These are phyloP conservation scores for Psilocybe sp. DNA, from an alignment of 768 basidiomycete genomes.

Conservation along the genomic window DNA sequence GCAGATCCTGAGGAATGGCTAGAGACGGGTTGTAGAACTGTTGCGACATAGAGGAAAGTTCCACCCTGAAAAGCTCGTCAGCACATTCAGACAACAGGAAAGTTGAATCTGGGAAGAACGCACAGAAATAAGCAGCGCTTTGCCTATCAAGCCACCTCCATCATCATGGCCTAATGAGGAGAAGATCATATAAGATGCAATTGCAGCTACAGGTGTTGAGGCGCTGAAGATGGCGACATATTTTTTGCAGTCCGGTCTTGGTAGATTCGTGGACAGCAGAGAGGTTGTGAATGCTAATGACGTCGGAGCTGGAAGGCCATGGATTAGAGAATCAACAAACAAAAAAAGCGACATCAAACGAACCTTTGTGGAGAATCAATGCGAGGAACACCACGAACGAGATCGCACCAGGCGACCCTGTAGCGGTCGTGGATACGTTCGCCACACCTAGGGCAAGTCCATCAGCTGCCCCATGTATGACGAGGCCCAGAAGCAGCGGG, in stretches of 20 bases:
- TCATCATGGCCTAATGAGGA: slow-evolving; percentile 46
- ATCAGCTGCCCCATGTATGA: slow-evolving; percentile 88
- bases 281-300: slow-evolving; percentile 86
- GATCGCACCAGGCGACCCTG: slow-evolving; percentile 43
- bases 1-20: slow-evolving; percentile 36
- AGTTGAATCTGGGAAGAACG: slow-evolving; percentile 20
- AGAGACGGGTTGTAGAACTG: slow-evolving; percentile 78
- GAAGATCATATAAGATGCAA: slow-evolving; percentile 72
- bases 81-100: background rate
- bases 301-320: slow-evolving; percentile 68
- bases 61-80: slow-evolving; percentile 60
- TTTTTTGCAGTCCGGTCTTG: slow-evolving; percentile 65
- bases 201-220: slow-evolving; percentile 80
- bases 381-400: slow-evolving; percentile 89
- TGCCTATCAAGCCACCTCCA: slow-evolving; percentile 60
- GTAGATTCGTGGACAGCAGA: slow-evolving; percentile 73
- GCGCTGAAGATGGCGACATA: slow-evolving; percentile 77
- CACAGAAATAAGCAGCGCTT: slow-evolving; percentile 83
- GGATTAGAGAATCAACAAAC: background rate
- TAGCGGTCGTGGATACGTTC: slow-evolving; percentile 17
- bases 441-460: slow-evolving; percentile 90
- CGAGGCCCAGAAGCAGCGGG: slow-evolving; percentile 80
- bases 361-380: slow-evolving; percentile 88
- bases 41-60: slow-evolving; percentile 93
- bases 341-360: background rate